A percentile compares a stretch with the other conserved stretches of the same genome.
Evolutionary conservation across 2,329 filamentous ascomycete species (phyloP).

Genomic region (Pseudopithomyces chartarum): DNA sequence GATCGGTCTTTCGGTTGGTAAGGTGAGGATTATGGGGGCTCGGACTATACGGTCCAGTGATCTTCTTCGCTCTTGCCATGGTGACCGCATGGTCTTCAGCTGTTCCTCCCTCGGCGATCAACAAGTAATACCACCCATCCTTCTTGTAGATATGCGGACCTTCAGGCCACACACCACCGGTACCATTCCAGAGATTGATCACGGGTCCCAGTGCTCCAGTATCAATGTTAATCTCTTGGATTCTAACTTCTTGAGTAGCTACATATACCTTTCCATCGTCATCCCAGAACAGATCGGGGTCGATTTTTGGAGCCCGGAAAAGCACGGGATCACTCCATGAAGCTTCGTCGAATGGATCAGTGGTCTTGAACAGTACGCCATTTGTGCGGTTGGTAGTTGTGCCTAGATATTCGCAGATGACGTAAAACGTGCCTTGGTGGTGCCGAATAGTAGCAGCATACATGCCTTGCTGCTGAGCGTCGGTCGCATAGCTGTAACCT

Average conservation of each 20-base stretch:
- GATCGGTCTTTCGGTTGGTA: conserved; percentile 36
- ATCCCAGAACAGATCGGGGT: conserved; percentile 63
- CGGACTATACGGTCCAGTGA: conserved; percentile 42
- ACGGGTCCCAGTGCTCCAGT: conserved; percentile 34
- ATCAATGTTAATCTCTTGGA: conserved; percentile 37
- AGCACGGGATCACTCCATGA: conserved; percentile 23
- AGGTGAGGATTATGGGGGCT: conserved; percentile 44
- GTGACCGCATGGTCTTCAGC: conserved; percentile 35
- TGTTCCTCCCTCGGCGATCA: conserved; percentile 31
- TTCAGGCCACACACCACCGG: conserved; percentile 37
- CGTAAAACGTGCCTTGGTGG: conserved; percentile 25
- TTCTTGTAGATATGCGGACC: conserved; percentile 45
- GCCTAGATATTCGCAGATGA: conserved; percentile 23
- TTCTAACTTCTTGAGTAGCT: conserved; percentile 32
- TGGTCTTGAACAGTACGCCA: conserved; percentile 15
- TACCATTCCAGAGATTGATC: conserved; percentile 44
- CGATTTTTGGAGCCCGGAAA: conserved; percentile 37
- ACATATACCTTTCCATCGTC: conserved; percentile 60
- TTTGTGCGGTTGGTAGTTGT: background rate
- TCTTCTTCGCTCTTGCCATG: conserved; percentile 40
- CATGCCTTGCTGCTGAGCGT: conserved; percentile 22
- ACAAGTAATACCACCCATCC: conserved; percentile 42
- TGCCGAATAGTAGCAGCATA: conserved; percentile 30
- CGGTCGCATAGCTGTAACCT: conserved; percentile 14
- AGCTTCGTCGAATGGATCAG: conserved; percentile 10